Evolutionary conservation across 2,329 filamentous ascomycete genomes (phyloP).

Genomic region (Hypoxylon sp.): DNA sequence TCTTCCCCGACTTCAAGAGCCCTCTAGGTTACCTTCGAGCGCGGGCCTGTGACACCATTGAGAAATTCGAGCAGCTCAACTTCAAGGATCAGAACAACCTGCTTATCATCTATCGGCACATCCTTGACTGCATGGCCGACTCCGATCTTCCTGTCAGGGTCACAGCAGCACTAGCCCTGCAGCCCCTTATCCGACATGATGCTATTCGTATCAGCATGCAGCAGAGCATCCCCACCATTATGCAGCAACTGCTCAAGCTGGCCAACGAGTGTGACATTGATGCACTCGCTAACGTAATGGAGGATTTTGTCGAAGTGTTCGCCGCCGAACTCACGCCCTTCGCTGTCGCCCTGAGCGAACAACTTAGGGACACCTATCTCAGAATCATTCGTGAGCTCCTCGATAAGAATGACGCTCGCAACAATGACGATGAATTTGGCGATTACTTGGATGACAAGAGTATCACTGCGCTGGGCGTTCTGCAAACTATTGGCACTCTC

Average conservation of each 20-base stretch:
- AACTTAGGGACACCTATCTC: slow-evolving; percentile 94
- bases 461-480: slow-evolving; percentile 93
- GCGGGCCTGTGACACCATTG: slow-evolving; percentile 94
- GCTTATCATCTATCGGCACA: slow-evolving; percentile 95
- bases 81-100: slow-evolving; percentile 98
- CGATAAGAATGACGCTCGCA: slow-evolving; percentile 84
- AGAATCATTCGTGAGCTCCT: slow-evolving; percentile 92
- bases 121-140: slow-evolving; percentile 96
- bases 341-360: slow-evolving; percentile 94
- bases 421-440: slow-evolving; percentile 81
- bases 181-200: slow-evolving; percentile 95
- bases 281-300: slow-evolving; percentile 97
- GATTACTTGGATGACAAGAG: slow-evolving; percentile 98
- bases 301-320: slow-evolving; percentile 99
- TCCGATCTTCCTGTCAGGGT: slow-evolving; percentile 93
- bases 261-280: slow-evolving; percentile 99
- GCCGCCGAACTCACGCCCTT: slow-evolving; percentile 97
- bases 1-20: slow-evolving; percentile 97
- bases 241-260: slow-evolving; percentile 97
- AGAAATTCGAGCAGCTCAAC: slow-evolving; percentile 97
- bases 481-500: slow-evolving; percentile 97
- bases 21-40: slow-evolving; percentile 92
- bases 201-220: slow-evolving; percentile 96
- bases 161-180: slow-evolving; percentile 91
- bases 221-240: slow-evolving; percentile 97